A percentile compares a stretch with the other conserved stretches of the same genome.
These are phyloP conservation scores for Syncephalastrum monosporum DNA, from an alignment of 371 early-diverging fungal species.

Conservation along the genomic window DNA sequence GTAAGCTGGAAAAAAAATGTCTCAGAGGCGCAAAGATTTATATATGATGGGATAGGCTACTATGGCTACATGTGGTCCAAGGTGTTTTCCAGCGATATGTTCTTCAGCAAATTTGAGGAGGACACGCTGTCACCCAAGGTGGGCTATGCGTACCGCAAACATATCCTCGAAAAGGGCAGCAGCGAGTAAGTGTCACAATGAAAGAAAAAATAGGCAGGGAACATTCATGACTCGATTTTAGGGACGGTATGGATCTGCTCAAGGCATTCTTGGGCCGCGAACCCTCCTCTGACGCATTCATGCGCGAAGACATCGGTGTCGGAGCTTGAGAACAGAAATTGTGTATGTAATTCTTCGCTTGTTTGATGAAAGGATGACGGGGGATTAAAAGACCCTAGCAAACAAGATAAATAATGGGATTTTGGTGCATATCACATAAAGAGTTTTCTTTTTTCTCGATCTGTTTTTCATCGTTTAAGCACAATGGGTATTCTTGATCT, in stretches of 20 bases:
- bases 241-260: conserved; percentile 60
- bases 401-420: background rate
- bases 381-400: conserved; percentile 1
- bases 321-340: conserved; percentile 1
- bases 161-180: conserved; percentile 71
- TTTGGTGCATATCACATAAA: background rate
- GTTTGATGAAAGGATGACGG: too few species aligned
- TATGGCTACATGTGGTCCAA: conserved; percentile 75
- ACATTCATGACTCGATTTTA: too few species aligned
- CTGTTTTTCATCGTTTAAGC: conserved; percentile 23
- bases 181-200: conserved; percentile 44
- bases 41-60: conserved; percentile 24
- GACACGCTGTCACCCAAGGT: conserved; percentile 55
- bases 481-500: conserved; percentile 77
- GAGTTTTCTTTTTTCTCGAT: conserved; percentile 33
- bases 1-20: conserved; percentile 15
- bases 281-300: conserved; percentile 79
- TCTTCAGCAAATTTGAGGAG: conserved; percentile 67
- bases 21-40: background rate
- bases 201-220: too few species aligned
- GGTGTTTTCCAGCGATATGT: conserved; percentile 88
- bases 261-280: conserved; percentile 80
- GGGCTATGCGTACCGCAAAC: conserved; percentile 63
- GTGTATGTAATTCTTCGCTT: background rate
- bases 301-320: conserved; percentile 49